Conservation (phyloP, 2,329 filamentous ascomycete species). For the Cryphonectria radicalis region DNA sequence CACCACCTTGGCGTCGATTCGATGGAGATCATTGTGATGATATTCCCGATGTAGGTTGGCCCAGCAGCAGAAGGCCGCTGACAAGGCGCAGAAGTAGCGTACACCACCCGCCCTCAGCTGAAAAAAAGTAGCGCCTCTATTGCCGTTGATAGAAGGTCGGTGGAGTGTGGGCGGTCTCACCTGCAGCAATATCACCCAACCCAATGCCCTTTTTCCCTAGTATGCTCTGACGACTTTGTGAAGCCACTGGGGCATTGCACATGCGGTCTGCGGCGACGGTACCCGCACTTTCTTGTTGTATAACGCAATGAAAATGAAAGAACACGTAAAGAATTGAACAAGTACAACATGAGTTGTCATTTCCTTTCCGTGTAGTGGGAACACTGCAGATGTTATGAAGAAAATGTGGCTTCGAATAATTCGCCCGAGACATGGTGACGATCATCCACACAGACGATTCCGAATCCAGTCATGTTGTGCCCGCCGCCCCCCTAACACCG, state of each 20-base stretch:
- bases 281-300: neutral
- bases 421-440: conserved; percentile 22
- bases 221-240: neutral
- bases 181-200: neutral
- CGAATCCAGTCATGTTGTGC: neutral
- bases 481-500: too few species aligned
- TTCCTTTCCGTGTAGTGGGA: neutral
- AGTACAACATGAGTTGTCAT: neutral
- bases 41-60: neutral
- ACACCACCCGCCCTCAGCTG: neutral
- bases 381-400: neutral
- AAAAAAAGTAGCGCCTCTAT: neutral
- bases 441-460: neutral
- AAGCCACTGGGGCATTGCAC: neutral
- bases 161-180: neutral
- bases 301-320: neutral
- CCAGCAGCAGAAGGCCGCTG: neutral
- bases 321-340: neutral
- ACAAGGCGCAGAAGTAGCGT: neutral
- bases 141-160: neutral
- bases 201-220: neutral
- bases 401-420: conserved; percentile 6
- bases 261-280: neutral
- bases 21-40: neutral
- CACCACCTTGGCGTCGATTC: neutral